These are phyloP conservation scores for Gastrodia elata DNA, from an alignment of 106 monocot genomes.

Conservation along the genomic window DNA sequence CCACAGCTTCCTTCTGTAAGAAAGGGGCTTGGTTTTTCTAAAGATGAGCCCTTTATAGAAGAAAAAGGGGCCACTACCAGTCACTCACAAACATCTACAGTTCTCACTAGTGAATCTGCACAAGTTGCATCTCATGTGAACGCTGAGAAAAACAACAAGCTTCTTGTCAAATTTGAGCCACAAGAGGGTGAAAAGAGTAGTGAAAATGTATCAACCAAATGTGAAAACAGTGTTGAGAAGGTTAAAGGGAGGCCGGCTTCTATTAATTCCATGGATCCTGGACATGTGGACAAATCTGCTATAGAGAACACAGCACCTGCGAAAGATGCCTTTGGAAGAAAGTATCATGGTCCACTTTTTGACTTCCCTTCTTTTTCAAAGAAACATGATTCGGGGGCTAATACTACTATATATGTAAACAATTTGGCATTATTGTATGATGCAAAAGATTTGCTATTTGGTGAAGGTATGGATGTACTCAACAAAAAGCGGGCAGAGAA, in stretches of 20 bases:
- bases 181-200: slow-evolving; percentile 37
- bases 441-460: slow-evolving; percentile 73
- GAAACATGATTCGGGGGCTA: slow-evolving; percentile 47
- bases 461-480: slow-evolving; percentile 54
- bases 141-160: slow-evolving; percentile 25
- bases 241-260: slow-evolving; percentile 23
- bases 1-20: slow-evolving; percentile 12
- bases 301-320: slow-evolving; percentile 13
- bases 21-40: slow-evolving; percentile 27
- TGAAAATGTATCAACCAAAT: slow-evolving; percentile 23
- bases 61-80: slow-evolving; percentile 20
- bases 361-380: slow-evolving; percentile 87
- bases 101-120: slow-evolving; percentile 29
- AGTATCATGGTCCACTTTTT: slow-evolving; percentile 90
- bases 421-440: slow-evolving; percentile 67
- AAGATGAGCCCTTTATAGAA: slow-evolving; percentile 45
- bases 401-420: slow-evolving; percentile 27
- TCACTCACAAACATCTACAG: slow-evolving; percentile 9
- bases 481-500: slow-evolving; percentile 68
- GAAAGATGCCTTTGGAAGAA: slow-evolving; percentile 44
- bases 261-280: slow-evolving; percentile 22
- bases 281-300: slow-evolving; percentile 34
- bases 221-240: slow-evolving; percentile 41
- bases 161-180: slow-evolving; percentile 49
- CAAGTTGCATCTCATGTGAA: slow-evolving; percentile 19